A percentile compares a stretch with the other conserved stretches of the same genome.
Conservation (phyloP, 2,329 filamentous ascomycete species). For the Dactylellina cionopaga region DNA sequence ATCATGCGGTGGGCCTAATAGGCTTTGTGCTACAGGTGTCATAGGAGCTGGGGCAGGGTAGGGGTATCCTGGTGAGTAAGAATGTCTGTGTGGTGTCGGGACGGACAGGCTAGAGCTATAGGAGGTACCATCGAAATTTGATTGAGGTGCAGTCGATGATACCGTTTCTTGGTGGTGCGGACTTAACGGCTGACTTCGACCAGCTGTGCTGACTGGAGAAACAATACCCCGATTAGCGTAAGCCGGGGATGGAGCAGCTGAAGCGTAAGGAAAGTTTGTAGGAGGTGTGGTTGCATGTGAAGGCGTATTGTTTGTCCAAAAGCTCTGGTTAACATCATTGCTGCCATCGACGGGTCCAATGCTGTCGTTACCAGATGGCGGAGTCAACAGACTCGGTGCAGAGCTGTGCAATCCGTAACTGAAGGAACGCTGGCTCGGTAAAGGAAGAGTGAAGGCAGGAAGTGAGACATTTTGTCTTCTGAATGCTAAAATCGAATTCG, state of each 20-base stretch:
- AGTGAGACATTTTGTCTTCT: constrained; percentile 48
- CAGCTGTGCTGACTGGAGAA: constrained; percentile 29
- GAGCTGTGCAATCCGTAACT: constrained; percentile 46
- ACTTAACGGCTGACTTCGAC: constrained; percentile 39
- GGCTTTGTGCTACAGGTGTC: constrained; percentile 31
- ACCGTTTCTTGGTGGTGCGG: constrained; percentile 41
- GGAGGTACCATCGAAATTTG: constrained; percentile 25
- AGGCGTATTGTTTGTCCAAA: constrained; percentile 35
- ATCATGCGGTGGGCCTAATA: constrained; percentile 37
- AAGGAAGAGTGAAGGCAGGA: constrained; percentile 46
- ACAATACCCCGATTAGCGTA: constrained; percentile 36
- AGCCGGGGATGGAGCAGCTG: constrained; percentile 19
- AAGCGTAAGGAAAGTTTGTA: constrained; percentile 36
- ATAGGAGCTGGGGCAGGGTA: constrained; percentile 33
- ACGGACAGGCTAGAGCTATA: constrained; percentile 36
- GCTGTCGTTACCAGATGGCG: constrained; percentile 42
- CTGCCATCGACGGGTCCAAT: constrained; percentile 32
- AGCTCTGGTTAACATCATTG: constrained; percentile 34
- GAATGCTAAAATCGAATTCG: constrained; percentile 35
- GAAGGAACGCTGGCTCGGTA: constrained; percentile 36
- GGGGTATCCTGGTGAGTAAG: constrained; percentile 26
- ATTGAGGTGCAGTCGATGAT: constrained; percentile 7
- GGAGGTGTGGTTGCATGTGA: constrained; percentile 18
- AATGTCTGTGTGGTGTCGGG: constrained; percentile 25
- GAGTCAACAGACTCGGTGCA: constrained; percentile 39